phyloP scores from a whole-genome alignment of 2,329 filamentous ascomycete genomes.

The Alternaria viburni region DNA sequence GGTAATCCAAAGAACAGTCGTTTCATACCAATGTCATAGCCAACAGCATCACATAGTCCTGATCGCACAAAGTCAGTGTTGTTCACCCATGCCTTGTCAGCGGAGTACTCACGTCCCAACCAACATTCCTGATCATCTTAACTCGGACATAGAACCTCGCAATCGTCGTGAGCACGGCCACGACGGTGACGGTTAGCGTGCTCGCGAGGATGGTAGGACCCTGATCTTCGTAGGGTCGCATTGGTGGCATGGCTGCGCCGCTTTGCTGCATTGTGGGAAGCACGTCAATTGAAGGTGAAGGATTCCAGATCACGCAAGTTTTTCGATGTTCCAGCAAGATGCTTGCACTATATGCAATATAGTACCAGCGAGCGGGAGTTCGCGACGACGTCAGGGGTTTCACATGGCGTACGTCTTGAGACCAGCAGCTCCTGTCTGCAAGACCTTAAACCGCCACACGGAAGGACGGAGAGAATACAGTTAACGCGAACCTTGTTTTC shows the following conservation, averaged over 20 bases:
- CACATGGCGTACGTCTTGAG: neutral
- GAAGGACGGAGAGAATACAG: neutral
- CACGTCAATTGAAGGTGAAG: neutral
- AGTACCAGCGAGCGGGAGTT: neutral
- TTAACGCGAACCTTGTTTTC: neutral
- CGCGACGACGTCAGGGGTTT: neutral
- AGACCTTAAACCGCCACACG: neutral
- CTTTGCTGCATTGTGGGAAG: neutral
- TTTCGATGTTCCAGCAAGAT: neutral
- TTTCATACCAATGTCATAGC: conserved; percentile 47
- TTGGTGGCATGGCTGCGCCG: neutral
- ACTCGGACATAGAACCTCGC: conserved; percentile 57
- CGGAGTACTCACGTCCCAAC: conserved; percentile 53
- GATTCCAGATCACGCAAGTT: neutral
- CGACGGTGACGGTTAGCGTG: conserved; percentile 49
- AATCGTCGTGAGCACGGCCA: conserved; percentile 50
- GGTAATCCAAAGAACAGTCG: neutral
- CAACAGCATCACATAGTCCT: conserved; percentile 53
- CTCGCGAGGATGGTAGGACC: conserved; percentile 50
- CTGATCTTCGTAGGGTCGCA: conserved; percentile 29
- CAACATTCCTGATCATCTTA: conserved; percentile 57
- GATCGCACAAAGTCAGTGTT: conserved; percentile 10
- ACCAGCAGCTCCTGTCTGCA: neutral
- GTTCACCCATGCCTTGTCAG: neutral
- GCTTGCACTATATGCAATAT: neutral